Percentiles rank a stretch among this genome's conserved stretches.
Evolutionary conservation across 2,329 filamentous ascomycete genomes (phyloP).

Genomic region (Aureobasidium sp.): DNA sequence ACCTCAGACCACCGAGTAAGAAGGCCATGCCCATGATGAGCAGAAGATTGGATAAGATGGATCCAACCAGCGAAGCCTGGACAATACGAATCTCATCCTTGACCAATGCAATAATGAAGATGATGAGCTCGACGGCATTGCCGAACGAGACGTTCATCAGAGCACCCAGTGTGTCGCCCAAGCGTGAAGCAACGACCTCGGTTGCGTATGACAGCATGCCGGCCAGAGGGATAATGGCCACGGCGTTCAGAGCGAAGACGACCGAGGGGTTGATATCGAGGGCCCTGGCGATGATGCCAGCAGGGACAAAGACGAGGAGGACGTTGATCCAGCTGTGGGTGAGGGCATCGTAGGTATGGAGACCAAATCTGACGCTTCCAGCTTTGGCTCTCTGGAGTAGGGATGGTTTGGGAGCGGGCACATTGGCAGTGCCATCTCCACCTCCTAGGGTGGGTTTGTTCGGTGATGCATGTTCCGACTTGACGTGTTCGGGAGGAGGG

Average conservation of each 20-base stretch:
- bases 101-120: slow-evolving; percentile 63
- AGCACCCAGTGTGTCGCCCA: slow-evolving; percentile 42
- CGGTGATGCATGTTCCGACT: slow-evolving; percentile 42
- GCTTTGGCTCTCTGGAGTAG: slow-evolving; percentile 43
- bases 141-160: slow-evolving; percentile 45
- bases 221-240: slow-evolving; percentile 43
- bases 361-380: slow-evolving; percentile 44
- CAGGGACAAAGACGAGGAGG: slow-evolving; percentile 66
- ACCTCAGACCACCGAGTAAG: slow-evolving; percentile 74
- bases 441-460: slow-evolving; percentile 44
- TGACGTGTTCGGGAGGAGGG: slow-evolving; percentile 25
- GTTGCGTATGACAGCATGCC: slow-evolving; percentile 42
- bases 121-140: slow-evolving; percentile 44
- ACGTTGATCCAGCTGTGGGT: slow-evolving; percentile 71
- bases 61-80: slow-evolving; percentile 81
- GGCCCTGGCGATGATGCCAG: slow-evolving; percentile 58
- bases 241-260: slow-evolving; percentile 43
- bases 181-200: slow-evolving; percentile 38
- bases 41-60: slow-evolving; percentile 79
- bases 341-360: slow-evolving; percentile 49
- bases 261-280: slow-evolving; percentile 32
- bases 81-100: slow-evolving; percentile 85
- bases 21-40: slow-evolving; percentile 91
- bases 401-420: slow-evolving; percentile 29
- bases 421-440: slow-evolving; percentile 21